These are phyloP conservation scores for Hypoxylon rickii DNA, from an alignment of 495 filamentous ascomycete species.

Conservation along the genomic window DNA sequence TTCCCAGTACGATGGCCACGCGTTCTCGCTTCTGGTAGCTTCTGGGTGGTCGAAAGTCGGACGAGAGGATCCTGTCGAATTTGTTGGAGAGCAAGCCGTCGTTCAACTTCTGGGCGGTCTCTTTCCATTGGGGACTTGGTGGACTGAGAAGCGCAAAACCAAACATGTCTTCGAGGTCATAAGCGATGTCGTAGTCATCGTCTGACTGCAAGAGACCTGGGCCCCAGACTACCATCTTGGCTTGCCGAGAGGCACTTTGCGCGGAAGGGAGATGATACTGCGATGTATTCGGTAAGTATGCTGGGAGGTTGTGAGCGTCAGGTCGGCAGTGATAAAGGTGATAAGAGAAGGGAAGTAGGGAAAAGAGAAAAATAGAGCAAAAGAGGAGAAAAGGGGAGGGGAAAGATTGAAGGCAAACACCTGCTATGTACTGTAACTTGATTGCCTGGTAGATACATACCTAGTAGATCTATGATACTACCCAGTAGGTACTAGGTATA, in stretches of 20 bases:
- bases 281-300: no score
- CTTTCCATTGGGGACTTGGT: neutral
- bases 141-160: constrained; percentile 12
- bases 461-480: neutral
- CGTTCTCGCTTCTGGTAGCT: constrained; percentile 23
- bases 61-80: constrained; percentile 18
- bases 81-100: constrained; percentile 14
- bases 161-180: constrained; percentile 15
- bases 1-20: constrained; percentile 18
- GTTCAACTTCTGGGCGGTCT: constrained; percentile 12
- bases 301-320: no score
- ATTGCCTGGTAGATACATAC: no score
- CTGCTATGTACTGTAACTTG: no score
- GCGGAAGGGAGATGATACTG: no score
- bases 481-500: neutral
- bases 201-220: constrained; percentile 28
- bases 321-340: no score
- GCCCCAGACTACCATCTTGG: constrained; percentile 30
- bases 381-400: no score
- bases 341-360: no score
- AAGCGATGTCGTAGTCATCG: constrained; percentile 25
- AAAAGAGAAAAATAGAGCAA: no score
- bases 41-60: constrained; percentile 6
- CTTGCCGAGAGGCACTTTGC: no score
- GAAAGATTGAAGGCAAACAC: no score